A percentile compares a stretch with the other conserved stretches of the same genome.
Conservation (phyloP, 2,329 filamentous ascomycete species). For the Xylariaceae sp. region DNA sequence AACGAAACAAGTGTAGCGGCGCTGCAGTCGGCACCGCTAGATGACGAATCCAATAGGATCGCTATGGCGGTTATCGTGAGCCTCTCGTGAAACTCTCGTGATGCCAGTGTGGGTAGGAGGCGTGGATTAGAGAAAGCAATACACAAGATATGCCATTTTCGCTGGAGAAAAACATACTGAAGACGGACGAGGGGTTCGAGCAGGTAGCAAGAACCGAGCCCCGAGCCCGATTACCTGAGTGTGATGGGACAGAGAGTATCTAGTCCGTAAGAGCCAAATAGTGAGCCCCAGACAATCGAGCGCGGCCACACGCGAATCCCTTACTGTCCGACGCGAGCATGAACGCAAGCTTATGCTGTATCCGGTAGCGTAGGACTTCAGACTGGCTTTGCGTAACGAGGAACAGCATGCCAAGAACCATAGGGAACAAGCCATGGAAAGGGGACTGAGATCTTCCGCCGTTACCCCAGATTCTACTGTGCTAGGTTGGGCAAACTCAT, state of each 20-base stretch:
- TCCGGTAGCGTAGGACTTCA: background rate
- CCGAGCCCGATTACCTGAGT: background rate
- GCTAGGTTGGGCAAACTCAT: slow-evolving; percentile 2
- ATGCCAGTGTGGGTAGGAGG: background rate
- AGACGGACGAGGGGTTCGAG: too few species aligned
- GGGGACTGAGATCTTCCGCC: background rate
- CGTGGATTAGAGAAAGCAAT: background rate
- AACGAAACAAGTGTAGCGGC: slow-evolving; percentile 11
- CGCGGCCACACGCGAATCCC: background rate
- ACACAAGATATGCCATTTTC: background rate
- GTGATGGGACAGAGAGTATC: background rate
- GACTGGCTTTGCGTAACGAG: slow-evolving; percentile 3
- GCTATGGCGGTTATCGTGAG: slow-evolving; percentile 5
- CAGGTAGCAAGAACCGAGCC: background rate
- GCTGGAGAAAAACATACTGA: background rate
- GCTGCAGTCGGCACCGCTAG: background rate
- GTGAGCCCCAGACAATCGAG: background rate
- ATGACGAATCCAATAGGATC: slow-evolving; percentile 2
- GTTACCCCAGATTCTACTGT: slow-evolving; percentile 2
- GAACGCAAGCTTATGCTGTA: background rate
- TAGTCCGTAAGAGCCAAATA: too few species aligned
- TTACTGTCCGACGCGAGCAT: slow-evolving; percentile 1
- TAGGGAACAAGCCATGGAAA: background rate
- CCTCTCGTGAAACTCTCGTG: background rate
- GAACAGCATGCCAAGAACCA: slow-evolving; percentile 2